These are phyloP conservation scores for Fusarium denticulatum DNA, from an alignment of 2,329 filamentous ascomycete species.

Conservation along the genomic window DNA sequence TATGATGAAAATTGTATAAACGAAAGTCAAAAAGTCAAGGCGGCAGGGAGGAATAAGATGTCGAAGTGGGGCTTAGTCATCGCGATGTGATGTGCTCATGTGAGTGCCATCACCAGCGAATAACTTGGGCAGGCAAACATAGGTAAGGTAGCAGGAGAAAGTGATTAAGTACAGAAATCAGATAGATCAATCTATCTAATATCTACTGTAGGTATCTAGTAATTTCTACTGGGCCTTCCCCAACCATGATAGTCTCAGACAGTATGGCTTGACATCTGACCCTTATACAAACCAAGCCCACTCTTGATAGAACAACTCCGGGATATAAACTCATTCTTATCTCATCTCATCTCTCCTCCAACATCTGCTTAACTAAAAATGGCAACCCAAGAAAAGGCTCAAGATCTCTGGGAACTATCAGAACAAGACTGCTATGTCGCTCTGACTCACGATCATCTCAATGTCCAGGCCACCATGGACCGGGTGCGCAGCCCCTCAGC, in stretches of 20 bases:
- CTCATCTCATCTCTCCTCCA: neutral
- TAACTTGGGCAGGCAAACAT: neutral
- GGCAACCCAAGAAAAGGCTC: slow-evolving; percentile 12
- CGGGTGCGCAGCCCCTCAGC: slow-evolving; percentile 77
- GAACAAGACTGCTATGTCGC: slow-evolving; percentile 71
- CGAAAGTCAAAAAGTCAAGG: slow-evolving; percentile 1
- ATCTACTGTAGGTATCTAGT: neutral
- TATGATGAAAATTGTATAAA: neutral
- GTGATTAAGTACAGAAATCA: too few relatives aligned
- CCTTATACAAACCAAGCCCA: slow-evolving; percentile 4
- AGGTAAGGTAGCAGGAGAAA: neutral
- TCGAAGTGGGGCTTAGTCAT: slow-evolving; percentile 30
- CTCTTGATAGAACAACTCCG: slow-evolving; percentile 1
- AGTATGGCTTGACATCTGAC: neutral
- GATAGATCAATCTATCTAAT: neutral
- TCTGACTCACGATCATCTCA: slow-evolving; percentile 71
- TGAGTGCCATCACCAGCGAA: neutral
- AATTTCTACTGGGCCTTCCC: neutral
- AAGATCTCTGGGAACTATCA: slow-evolving; percentile 52
- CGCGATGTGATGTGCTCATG: neutral
- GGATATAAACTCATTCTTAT: neutral
- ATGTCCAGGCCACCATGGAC: slow-evolving; percentile 67
- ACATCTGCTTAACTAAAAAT: slow-evolving; percentile 14
- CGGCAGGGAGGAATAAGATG: neutral
- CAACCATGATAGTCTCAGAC: neutral